These are phyloP conservation scores for Marsdenia floribunda DNA, from an alignment of 257 asterid species.

Conservation along the genomic window DNA sequence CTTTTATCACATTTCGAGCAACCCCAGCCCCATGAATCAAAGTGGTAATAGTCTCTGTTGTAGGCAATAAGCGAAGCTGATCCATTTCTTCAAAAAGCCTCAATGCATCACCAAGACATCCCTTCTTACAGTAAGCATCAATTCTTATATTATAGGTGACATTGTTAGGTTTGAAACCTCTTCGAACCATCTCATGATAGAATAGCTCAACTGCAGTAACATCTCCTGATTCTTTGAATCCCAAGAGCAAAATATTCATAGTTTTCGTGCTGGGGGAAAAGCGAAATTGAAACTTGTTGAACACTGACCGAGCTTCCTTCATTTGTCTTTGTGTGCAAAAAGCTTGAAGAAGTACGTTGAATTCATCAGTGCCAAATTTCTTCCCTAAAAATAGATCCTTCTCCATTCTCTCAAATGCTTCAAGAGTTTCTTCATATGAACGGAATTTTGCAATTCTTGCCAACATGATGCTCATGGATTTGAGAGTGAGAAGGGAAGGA, in stretches of 20 bases:
- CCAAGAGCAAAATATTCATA: slow-evolving; percentile 82
- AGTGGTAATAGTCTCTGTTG: slow-evolving; percentile 71
- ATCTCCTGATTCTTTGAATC: slow-evolving; percentile 85
- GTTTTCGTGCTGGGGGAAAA: slow-evolving; percentile 75
- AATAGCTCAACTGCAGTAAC: slow-evolving; percentile 79
- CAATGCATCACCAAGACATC: slow-evolving; percentile 64
- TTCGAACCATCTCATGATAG: slow-evolving; percentile 79
- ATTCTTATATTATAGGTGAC: slow-evolving; percentile 65
- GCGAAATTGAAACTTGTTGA: slow-evolving; percentile 56
- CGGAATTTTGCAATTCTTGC: slow-evolving; percentile 71
- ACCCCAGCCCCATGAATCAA: slow-evolving; percentile 92
- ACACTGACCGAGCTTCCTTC: slow-evolving; percentile 80
- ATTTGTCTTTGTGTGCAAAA: slow-evolving; percentile 82
- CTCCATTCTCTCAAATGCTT: slow-evolving; percentile 85
- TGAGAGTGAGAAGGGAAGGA: slow-evolving; percentile 70
- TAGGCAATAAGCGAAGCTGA: slow-evolving; percentile 36
- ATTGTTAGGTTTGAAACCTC: slow-evolving; percentile 73
- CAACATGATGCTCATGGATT: slow-evolving; percentile 83
- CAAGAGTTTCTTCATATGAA: slow-evolving; percentile 68
- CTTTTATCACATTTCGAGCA: slow-evolving; percentile 58
- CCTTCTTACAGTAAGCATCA: slow-evolving; percentile 72
- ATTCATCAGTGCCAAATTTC: slow-evolving; percentile 64
- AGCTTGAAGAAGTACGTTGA: slow-evolving; percentile 76
- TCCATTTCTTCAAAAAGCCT: slow-evolving; percentile 84
- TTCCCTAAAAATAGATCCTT: slow-evolving; percentile 37